A percentile compares a stretch with the other conserved stretches of the same genome.
phyloP scores from a whole-genome alignment of 2,329 filamentous ascomycete genomes.

The Microsporum audouinii region DNA sequence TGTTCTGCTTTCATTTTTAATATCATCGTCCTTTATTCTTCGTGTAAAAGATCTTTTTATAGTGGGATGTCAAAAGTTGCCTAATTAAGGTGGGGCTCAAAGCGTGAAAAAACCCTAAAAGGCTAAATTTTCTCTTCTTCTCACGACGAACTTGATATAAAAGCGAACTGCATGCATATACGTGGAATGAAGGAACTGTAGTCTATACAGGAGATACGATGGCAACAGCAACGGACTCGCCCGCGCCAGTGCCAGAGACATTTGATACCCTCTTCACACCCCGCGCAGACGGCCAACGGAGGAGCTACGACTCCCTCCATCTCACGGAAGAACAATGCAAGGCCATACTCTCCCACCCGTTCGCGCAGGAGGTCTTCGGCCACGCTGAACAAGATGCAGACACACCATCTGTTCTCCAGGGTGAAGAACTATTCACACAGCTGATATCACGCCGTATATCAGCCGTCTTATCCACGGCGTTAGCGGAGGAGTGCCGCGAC shows the following conservation, averaged over 20 bases:
- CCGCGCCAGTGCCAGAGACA: constrained; percentile 16
- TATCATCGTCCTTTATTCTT: too few relatives aligned
- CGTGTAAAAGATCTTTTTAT: neutral
- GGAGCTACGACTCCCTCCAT: constrained; percentile 25
- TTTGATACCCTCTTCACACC: constrained; percentile 26
- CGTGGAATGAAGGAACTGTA: neutral
- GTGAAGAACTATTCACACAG: constrained; percentile 27
- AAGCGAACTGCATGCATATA: neutral
- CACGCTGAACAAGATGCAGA: constrained; percentile 17
- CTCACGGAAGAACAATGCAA: constrained; percentile 25
- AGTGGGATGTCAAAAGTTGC: neutral
- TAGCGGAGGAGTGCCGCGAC: constrained; percentile 6
- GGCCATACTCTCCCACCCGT: constrained; percentile 24
- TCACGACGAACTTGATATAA: neutral
- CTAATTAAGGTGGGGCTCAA: neutral
- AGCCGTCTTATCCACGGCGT: constrained; percentile 12
- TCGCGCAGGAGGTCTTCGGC: constrained; percentile 31
- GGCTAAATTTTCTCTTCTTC: neutral
- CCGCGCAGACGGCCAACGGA: constrained; percentile 4
- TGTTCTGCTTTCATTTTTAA: neutral
- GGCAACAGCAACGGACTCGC: neutral
- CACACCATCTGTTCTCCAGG: neutral
- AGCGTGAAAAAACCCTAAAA: neutral
- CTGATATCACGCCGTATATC: constrained; percentile 27
- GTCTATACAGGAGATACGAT: neutral